phyloP scores from a whole-genome alignment of 371 early-diverging fungal species.

The Apophysomyces variabilis region DNA sequence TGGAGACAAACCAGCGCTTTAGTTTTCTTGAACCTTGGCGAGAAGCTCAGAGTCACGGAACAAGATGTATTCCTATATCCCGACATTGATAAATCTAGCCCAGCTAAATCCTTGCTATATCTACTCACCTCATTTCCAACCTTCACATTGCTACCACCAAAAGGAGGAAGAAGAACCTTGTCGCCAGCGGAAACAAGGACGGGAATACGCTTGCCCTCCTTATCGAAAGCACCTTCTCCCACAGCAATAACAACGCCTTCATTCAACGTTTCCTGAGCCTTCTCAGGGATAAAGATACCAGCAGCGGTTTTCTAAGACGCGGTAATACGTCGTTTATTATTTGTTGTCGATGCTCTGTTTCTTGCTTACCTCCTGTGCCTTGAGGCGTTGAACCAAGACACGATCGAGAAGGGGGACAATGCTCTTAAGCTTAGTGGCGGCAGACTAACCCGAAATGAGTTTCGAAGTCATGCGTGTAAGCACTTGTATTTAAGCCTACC shows the following conservation, averaged over 20 bases:
- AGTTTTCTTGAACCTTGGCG: constrained; percentile 78
- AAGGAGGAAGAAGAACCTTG: constrained; percentile 93
- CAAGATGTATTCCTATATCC: constrained; percentile 68
- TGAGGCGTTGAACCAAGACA: constrained; percentile 95
- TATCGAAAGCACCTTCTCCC: constrained; percentile 89
- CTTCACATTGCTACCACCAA: constrained; percentile 94
- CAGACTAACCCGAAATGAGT: constrained; percentile 30
- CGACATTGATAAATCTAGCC: neutral
- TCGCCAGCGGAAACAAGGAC: constrained; percentile 89
- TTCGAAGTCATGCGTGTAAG: neutral
- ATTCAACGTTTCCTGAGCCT: constrained; percentile 95
- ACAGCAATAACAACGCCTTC: constrained; percentile 93
- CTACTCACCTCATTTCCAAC: constrained; percentile 76
- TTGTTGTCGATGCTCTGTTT: neutral
- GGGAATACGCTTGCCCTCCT: constrained; percentile 86
- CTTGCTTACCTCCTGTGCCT: constrained; percentile 84
- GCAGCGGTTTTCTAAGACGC: constrained; percentile 83
- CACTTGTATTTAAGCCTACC: neutral
- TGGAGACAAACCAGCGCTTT: constrained; percentile 2
- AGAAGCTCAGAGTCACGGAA: constrained; percentile 93
- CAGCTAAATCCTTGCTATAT: neutral
- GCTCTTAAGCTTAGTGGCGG: constrained; percentile 60
- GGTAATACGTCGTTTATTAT: neutral
- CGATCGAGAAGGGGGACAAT: constrained; percentile 96
- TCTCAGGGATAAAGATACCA: constrained; percentile 97